A percentile compares a stretch with the other conserved stretches of the same genome.
Conservation (phyloP, 2,329 filamentous ascomycete genomes). For the Periconia sp. region DNA sequence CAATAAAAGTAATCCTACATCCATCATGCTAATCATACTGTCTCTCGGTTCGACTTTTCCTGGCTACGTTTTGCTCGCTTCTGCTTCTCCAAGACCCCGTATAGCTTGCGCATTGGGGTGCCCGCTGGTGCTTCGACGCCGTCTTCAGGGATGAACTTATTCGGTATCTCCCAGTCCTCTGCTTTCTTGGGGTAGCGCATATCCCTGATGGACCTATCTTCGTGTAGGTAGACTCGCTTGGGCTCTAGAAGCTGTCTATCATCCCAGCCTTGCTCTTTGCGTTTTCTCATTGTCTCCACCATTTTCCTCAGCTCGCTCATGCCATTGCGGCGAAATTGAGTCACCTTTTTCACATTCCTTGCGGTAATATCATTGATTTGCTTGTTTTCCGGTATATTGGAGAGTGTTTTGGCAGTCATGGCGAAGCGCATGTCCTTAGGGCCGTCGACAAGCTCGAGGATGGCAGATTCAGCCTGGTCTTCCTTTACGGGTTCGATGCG, state of each 20-base stretch:
- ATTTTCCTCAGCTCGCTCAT: slow-evolving; percentile 66
- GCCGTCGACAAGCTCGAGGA: slow-evolving; percentile 93
- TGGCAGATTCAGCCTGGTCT: slow-evolving; percentile 86
- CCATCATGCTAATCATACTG: neutral
- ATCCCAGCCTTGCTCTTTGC: slow-evolving; percentile 26
- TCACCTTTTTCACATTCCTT: slow-evolving; percentile 82
- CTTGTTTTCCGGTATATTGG: slow-evolving; percentile 58
- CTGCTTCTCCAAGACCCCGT: slow-evolving; percentile 2
- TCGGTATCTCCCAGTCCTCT: slow-evolving; percentile 24
- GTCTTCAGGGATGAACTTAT: slow-evolving; percentile 4
- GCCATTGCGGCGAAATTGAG: slow-evolving; percentile 69
- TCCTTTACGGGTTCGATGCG: slow-evolving; percentile 85
- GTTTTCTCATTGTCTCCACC: slow-evolving; percentile 47
- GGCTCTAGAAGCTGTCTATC: slow-evolving; percentile 28
- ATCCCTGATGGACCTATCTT: slow-evolving; percentile 24
- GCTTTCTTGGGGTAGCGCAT: slow-evolving; percentile 33
- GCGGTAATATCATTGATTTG: slow-evolving; percentile 70
- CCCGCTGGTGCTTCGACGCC: slow-evolving; percentile 1
- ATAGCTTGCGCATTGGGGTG: slow-evolving; percentile 4
- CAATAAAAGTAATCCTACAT: neutral
- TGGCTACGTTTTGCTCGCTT: neutral
- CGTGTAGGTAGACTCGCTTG: slow-evolving; percentile 33
- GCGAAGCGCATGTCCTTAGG: slow-evolving; percentile 93
- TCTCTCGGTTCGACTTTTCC: neutral
- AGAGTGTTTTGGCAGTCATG: slow-evolving; percentile 84